Conservation (phyloP, 495 filamentous ascomycete species). For the Tuber calosporum region DNA sequence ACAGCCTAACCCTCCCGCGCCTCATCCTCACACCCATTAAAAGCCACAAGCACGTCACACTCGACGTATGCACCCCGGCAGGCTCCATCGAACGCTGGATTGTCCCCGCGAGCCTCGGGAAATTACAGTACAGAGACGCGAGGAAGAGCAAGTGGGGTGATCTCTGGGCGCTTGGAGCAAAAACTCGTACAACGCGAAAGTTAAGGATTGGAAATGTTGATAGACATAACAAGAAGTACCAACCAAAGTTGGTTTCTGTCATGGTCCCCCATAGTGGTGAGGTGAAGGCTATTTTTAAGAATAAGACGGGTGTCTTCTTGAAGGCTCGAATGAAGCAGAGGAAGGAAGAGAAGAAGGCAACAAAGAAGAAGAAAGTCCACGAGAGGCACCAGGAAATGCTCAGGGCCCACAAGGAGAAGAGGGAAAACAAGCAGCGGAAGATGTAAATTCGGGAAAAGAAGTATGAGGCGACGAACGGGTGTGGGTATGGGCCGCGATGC, state of each 20-base stretch:
- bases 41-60: conserved; percentile 72
- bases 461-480: not conserved
- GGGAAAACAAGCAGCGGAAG: not conserved
- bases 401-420: not conserved
- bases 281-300: conserved; percentile 37
- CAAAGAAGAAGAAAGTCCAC: not conserved
- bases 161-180: conserved; percentile 89
- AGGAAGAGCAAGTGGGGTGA: conserved; percentile 89
- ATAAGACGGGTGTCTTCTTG: conserved; percentile 1
- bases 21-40: conserved; percentile 74
- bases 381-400: not conserved
- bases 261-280: conserved; percentile 27
- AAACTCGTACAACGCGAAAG: conserved; percentile 61
- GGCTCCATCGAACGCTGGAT: conserved; percentile 92
- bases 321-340: not conserved
- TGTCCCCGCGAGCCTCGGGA: conserved; percentile 71
- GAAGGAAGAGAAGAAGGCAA: not conserved
- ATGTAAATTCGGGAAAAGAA: not conserved
- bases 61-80: conserved; percentile 83
- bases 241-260: conserved; percentile 34
- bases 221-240: conserved; percentile 6
- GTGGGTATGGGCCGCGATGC: not conserved
- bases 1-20: conserved; percentile 68
- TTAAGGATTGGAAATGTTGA: conserved; percentile 49
- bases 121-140: conserved; percentile 78